Base-by-base conservation (phyloP, 805 yeast species). In the Lachancea lanzarotensis region DNA sequence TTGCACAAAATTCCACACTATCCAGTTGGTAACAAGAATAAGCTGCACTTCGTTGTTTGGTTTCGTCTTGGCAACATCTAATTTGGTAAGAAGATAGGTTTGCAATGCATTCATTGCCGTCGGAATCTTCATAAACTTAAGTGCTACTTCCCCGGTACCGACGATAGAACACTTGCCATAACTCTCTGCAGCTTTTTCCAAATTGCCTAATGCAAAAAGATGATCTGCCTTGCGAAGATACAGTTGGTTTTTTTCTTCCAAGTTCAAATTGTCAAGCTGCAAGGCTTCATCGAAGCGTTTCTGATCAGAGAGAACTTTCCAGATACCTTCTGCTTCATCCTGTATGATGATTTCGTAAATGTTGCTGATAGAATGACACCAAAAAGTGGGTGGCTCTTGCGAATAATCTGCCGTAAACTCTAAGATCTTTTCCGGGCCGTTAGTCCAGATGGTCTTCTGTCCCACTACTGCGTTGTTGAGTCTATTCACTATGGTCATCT, bases 291-390 rank as follows among this genome's bases (percentile, higher is more conserved):
- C 85, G 61, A 72, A 91, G 45, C 75, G 64, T 7, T 69, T 62
- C 41, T 68, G 69, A 3, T 71, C 72, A n/a, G 81, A 58, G 54
- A 81, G 62, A 0, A 76, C 68, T 43, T 74, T 75, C 96, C 97
- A 87, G 2, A 90, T 80, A 20, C 84, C 84, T 3, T 74, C 68
- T 3, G 80, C 70, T 60, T 91, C 97, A 55, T 83, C 75, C 30
- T 73, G 73, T 11, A 86, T 68, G 9, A 82, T 72, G 6, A 93
- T 64, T 59, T 93, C 98, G 57, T 74, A 84, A 9, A 93, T 78
- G 40, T 71, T 71, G 4, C 65, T 57, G 11, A 67, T 62, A 0
- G 93, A 78, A 54, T 70, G 86, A 3, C 84, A 63, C 98, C 98
- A 93, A 53, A 70, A 84, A 0, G 98, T 65, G 9, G 56, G 53